These are phyloP conservation scores for Umbelopsis sp. DNA, from an alignment of 192 early-diverging fungal genomes.

Conservation along the genomic window DNA sequence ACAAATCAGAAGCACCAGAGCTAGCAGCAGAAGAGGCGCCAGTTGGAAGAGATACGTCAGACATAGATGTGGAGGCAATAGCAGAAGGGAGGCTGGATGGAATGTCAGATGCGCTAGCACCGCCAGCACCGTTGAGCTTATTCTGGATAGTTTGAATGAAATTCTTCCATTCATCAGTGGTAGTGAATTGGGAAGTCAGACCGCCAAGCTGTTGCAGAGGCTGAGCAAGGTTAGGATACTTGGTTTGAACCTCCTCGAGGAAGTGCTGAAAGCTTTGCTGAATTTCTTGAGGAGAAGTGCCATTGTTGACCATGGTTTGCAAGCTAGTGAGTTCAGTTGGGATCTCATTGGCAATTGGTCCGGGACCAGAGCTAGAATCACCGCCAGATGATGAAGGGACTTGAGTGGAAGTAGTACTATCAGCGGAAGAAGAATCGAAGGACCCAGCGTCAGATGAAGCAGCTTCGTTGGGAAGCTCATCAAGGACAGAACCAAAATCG, in stretches of 20 bases:
- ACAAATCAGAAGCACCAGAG: neutral
- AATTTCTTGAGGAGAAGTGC: slow-evolving; percentile 4
- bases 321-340: neutral
- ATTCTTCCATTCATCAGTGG: slow-evolving; percentile 24
- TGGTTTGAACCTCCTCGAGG: neutral
- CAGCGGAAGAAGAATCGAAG: no score
- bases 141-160: neutral
- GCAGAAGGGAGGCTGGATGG: neutral
- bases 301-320: neutral
- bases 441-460: neutral
- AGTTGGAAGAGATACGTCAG: neutral
- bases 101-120: neutral
- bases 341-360: neutral
- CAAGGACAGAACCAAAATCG: neutral
- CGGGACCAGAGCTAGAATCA: neutral
- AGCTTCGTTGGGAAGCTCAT: neutral
- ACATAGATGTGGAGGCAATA: neutral
- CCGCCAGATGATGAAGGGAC: no score
- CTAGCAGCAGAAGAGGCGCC: neutral
- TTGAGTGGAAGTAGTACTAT: no score
- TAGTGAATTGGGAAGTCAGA: slow-evolving; percentile 3
- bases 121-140: neutral
- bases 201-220: slow-evolving; percentile 2
- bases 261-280: slow-evolving; percentile 7
- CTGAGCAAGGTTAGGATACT: neutral